phyloP scores from a whole-genome alignment of 2,329 filamentous ascomycete genomes.

The Colletotrichum lupini region DNA sequence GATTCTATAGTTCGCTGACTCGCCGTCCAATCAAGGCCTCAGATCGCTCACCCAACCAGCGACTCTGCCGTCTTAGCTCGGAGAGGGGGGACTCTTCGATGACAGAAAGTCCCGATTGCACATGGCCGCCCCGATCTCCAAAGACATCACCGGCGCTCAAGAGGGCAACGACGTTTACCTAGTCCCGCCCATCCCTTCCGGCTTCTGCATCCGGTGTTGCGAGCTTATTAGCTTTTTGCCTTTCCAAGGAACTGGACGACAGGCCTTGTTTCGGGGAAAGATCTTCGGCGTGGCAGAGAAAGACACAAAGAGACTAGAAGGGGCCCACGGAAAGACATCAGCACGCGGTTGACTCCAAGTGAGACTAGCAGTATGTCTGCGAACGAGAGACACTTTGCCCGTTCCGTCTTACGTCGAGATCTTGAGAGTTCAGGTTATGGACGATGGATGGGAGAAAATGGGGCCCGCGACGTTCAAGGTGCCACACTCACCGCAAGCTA shows the following conservation, averaged over 20 bases:
- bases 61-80: constrained; percentile 14
- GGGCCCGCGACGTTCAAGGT: not conserved
- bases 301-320: not conserved
- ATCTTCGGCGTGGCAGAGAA: constrained; percentile 7
- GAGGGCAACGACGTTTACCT: not conserved
- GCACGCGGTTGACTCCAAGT: constrained; percentile 11
- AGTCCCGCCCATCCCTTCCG: not conserved
- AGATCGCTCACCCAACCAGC: not conserved
- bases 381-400: not conserved
- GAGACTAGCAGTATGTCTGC: not conserved
- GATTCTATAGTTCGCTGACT: not conserved
- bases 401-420: constrained; percentile 19
- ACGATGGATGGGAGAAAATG: not conserved
- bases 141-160: not conserved
- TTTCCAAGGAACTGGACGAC: not conserved
- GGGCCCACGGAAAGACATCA: not conserved
- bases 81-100: not conserved
- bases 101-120: constrained; percentile 11
- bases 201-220: constrained; percentile 7
- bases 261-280: constrained; percentile 13
- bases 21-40: not conserved
- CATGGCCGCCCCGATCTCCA: constrained; percentile 16
- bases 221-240: not conserved
- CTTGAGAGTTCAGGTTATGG: not conserved
- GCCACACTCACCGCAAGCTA: not conserved